Evolutionary conservation across 805 yeast genomes (phyloP), one percentile per base, ranked within the genome.

Genomic region (Candida pini): DNA sequence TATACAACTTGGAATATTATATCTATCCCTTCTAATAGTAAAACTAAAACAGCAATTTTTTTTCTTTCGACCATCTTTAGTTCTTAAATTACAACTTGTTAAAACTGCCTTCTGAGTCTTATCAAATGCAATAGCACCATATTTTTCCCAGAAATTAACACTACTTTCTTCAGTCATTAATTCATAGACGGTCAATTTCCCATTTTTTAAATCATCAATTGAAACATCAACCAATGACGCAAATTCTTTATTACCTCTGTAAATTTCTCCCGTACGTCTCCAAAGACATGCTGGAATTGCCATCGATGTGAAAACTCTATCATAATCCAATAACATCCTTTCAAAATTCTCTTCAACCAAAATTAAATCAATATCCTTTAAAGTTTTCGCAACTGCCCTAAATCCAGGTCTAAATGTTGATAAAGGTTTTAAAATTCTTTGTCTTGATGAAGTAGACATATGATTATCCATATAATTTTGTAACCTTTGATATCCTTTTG

Each of bases 251-350:
- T 90, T 90, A 1, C 96, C 97, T 41, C 97, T 62, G 49, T 86
- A 90, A 4, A 90, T 90, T 47, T 90, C 97, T 2, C 97, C 97
- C 0, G 97, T 89, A 48, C 97, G 78, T 54, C 97, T 67, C 97
- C 97, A 90, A 19, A 90, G 67, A 61, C 97, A 90, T 1, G 97
- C 96, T 2, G 97, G 97, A 41, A 90, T 87, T 6, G 97, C 96
- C 96, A 90, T 88, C 4, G 95, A 82, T 0, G 97, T 88, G 62
- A 90, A 90, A 4, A 90, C 96, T 23, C 97, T 69, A 56, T 90
- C 97, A 52, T 90, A 88, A 48, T 90, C 96, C 34, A 90, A 64
- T 29, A 90, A 62, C 95, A 90, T 85, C 43, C 97, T 69, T 62
- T 90, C 97, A 54, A 90, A 90, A 36, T 82, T 81, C 58, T 90